Evolutionary conservation across 495 filamentous ascomycete species (phyloP).

Genomic region (Darksidea phi): DNA sequence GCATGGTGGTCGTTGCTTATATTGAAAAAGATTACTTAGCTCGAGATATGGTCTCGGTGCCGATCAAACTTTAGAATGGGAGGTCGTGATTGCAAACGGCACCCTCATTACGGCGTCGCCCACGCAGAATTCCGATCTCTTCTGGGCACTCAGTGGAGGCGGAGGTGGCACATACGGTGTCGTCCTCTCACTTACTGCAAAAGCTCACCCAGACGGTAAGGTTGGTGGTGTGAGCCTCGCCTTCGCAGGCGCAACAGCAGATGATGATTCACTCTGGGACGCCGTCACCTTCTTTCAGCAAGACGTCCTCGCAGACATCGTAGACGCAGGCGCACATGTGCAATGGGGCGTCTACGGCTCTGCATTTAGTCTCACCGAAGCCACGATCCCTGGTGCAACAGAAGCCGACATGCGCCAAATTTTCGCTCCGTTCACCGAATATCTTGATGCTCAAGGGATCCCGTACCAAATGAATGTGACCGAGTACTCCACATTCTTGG

Average conservation of each 20-base stretch:
- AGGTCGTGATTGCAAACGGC: slow-evolving; percentile 39
- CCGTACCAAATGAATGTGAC: slow-evolving; percentile 18
- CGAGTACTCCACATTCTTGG: slow-evolving; percentile 1
- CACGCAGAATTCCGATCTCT: slow-evolving; percentile 26
- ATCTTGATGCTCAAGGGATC: background rate
- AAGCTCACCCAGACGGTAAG: slow-evolving; percentile 16
- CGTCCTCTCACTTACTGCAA: slow-evolving; percentile 22
- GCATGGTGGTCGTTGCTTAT: background rate
- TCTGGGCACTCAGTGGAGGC: slow-evolving; percentile 28
- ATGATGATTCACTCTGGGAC: slow-evolving; percentile 10
- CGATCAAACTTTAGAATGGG: slow-evolving; percentile 50
- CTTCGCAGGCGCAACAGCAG: background rate
- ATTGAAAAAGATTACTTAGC: slow-evolving; percentile 40
- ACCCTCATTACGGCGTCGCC: slow-evolving; percentile 19
- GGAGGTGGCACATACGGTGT: slow-evolving; percentile 28
- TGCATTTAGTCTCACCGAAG: slow-evolving; percentile 10
- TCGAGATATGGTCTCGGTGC: slow-evolving; percentile 52
- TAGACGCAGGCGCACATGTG: slow-evolving; percentile 21
- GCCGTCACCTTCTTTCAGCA: slow-evolving; percentile 1
- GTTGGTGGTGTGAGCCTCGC: slow-evolving; percentile 9
- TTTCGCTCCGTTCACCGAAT: slow-evolving; percentile 8
- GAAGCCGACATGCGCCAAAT: background rate
- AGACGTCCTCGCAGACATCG: slow-evolving; percentile 9
- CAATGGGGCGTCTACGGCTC: slow-evolving; percentile 8
- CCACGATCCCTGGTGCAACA: slow-evolving; percentile 11